Conservation (phyloP, 1,284 basidiomycete genomes). For the Cryptococcus sp. region DNA sequence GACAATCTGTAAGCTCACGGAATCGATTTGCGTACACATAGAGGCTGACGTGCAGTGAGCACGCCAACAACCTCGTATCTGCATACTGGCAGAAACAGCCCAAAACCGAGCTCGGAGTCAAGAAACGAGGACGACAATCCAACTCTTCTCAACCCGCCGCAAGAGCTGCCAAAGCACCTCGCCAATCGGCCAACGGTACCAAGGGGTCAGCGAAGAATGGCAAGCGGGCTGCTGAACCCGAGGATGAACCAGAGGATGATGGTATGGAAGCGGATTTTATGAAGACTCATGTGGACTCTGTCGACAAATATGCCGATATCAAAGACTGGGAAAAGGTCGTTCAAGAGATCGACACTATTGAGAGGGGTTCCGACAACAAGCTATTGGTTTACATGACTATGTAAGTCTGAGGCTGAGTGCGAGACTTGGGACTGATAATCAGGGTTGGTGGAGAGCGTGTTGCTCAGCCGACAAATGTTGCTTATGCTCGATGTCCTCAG, state of each 20-base stretch:
- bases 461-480: slow-evolving; percentile 22
- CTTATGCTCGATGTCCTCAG: slow-evolving; percentile 39
- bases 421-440: neutral
- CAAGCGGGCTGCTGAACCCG: slow-evolving; percentile 24
- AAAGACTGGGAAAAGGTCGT: slow-evolving; percentile 44
- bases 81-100: slow-evolving; percentile 29
- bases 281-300: slow-evolving; percentile 30
- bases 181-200: slow-evolving; percentile 41
- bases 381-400: slow-evolving; percentile 42
- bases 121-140: slow-evolving; percentile 24
- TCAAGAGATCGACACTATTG: slow-evolving; percentile 36
- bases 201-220: no score
- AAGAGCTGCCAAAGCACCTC: slow-evolving; percentile 10
- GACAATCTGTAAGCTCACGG: slow-evolving; percentile 36
- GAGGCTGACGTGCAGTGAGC: slow-evolving; percentile 17
- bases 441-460: slow-evolving; percentile 40
- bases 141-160: neutral
- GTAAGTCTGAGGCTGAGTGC: slow-evolving; percentile 23
- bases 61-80: slow-evolving; percentile 31
- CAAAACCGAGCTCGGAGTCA: slow-evolving; percentile 10
- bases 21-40: neutral
- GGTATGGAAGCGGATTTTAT: slow-evolving; percentile 53
- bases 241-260: slow-evolving; percentile 53
- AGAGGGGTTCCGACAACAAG: slow-evolving; percentile 22
- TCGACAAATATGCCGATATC: slow-evolving; percentile 35